Percentiles rank a stretch among this genome's conserved stretches.
Conservation (phyloP, 176 grass and related monocot genomes). For the Triticum monococcum region DNA sequence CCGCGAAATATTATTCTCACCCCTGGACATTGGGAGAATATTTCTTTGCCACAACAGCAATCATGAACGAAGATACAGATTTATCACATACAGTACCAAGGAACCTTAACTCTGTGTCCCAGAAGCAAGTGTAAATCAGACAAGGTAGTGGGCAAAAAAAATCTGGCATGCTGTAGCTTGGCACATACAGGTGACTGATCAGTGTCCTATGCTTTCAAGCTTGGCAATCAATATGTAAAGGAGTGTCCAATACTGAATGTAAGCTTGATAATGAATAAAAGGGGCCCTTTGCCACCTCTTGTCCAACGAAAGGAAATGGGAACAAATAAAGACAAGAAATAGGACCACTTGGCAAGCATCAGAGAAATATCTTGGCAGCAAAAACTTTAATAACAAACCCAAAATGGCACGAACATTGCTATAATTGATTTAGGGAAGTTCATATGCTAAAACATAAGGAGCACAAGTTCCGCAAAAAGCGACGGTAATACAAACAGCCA, state of each 20-base stretch:
- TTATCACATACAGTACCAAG: too few species aligned
- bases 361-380: neutral
- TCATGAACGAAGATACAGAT: neutral
- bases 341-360: neutral
- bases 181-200: neutral
- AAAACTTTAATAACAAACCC: neutral
- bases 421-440: conserved; percentile 54
- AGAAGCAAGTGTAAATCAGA: neutral
- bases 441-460: conserved; percentile 46
- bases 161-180: neutral
- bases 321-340: neutral
- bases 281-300: too few species aligned
- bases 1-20: too few species aligned
- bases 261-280: neutral
- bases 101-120: neutral
- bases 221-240: neutral
- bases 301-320: neutral
- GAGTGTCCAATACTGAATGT: neutral
- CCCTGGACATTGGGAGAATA: too few species aligned
- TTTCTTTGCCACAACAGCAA: neutral
- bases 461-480: conserved; percentile 37
- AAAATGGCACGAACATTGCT: conserved; percentile 56
- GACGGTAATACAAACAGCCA: conserved; percentile 26
- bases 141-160: neutral
- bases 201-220: neutral